Evolutionary conservation across 176 grass and related monocot species (phyloP).

Genomic region (Alloteropsis semialata): DNA sequence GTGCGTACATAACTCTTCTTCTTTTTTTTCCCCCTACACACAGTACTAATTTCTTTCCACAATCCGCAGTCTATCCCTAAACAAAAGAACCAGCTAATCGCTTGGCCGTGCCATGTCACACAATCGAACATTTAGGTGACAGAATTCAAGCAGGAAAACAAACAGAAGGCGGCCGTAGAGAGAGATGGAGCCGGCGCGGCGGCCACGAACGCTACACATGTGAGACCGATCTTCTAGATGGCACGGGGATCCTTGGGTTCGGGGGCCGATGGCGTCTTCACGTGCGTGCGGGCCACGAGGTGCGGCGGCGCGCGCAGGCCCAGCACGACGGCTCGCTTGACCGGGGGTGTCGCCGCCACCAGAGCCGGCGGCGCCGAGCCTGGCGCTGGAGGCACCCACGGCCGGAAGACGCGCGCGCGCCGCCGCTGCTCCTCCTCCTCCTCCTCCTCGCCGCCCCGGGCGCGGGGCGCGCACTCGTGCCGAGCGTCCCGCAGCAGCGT

Average conservation of each 20-base stretch:
- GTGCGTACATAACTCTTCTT: not conserved
- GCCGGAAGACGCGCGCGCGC: not conserved
- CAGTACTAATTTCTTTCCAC: not conserved
- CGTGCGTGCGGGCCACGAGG: not conserved
- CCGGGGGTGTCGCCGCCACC: not conserved
- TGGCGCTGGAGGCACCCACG: not conserved
- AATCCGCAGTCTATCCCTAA: not conserved
- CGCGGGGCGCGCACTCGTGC: not conserved
- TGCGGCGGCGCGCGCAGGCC: slow-evolving; percentile 29
- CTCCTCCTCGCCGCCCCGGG: not conserved
- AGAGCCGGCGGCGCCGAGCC: not conserved
- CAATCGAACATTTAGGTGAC: not conserved
- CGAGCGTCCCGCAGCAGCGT: not conserved
- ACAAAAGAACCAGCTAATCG: not conserved
- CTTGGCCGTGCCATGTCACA: not conserved
- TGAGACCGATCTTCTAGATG: not conserved
- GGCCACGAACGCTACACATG: not conserved
- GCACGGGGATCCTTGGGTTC: not conserved
- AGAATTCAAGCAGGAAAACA: not conserved
- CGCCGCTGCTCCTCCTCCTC: not conserved
- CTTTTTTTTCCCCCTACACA: too few relatives aligned
- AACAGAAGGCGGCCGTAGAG: not conserved
- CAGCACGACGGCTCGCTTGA: not conserved
- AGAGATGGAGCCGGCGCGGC: not conserved
- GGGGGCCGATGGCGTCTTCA: not conserved